These are phyloP conservation scores for Ascodesmis nigricans DNA, from an alignment of 495 filamentous ascomycete genomes.

Conservation along the genomic window DNA sequence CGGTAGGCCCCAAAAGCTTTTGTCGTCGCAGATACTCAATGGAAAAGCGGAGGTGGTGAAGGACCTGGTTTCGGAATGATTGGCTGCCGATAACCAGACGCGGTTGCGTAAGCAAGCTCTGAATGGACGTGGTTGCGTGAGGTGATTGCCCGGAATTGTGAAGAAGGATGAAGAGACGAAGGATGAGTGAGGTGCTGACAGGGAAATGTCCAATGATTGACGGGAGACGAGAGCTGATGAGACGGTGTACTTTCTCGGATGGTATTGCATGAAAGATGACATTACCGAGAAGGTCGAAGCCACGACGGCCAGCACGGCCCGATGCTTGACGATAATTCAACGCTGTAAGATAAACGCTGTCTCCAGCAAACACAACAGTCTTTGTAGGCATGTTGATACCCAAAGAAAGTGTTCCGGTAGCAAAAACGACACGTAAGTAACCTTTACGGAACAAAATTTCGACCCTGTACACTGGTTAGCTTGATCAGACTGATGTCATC, in stretches of 20 bases:
- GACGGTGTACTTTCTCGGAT: slow-evolving; percentile 32
- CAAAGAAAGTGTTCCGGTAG: slow-evolving; percentile 52
- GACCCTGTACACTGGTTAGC: slow-evolving; percentile 24
- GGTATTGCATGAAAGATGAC: slow-evolving; percentile 49
- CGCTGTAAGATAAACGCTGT: slow-evolving; percentile 45
- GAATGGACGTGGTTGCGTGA: slow-evolving; percentile 37
- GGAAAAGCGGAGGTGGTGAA: slow-evolving; percentile 55
- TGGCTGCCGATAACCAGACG: slow-evolving; percentile 46
- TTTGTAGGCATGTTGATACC: slow-evolving; percentile 76
- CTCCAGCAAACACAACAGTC: slow-evolving; percentile 54
- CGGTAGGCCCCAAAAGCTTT: slow-evolving; percentile 34
- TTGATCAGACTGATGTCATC: background rate
- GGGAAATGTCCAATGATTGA: slow-evolving; percentile 59
- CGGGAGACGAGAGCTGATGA: slow-evolving; percentile 49
- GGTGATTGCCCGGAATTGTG: slow-evolving; percentile 37
- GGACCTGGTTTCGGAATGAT: slow-evolving; percentile 37
- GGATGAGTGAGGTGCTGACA: slow-evolving; percentile 46
- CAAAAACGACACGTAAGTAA: slow-evolving; percentile 46
- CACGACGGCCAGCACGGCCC: slow-evolving; percentile 56
- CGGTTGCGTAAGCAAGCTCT: slow-evolving; percentile 42
- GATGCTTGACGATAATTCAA: slow-evolving; percentile 56
- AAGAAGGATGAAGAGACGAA: slow-evolving; percentile 44
- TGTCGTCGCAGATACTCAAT: slow-evolving; percentile 57
- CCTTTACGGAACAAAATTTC: slow-evolving; percentile 57
- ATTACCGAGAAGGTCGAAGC: slow-evolving; percentile 62